Percentiles rank a stretch among this genome's conserved stretches.
Evolutionary conservation across 2,329 filamentous ascomycete species (phyloP).

Genomic region (Cercospora sp.): DNA sequence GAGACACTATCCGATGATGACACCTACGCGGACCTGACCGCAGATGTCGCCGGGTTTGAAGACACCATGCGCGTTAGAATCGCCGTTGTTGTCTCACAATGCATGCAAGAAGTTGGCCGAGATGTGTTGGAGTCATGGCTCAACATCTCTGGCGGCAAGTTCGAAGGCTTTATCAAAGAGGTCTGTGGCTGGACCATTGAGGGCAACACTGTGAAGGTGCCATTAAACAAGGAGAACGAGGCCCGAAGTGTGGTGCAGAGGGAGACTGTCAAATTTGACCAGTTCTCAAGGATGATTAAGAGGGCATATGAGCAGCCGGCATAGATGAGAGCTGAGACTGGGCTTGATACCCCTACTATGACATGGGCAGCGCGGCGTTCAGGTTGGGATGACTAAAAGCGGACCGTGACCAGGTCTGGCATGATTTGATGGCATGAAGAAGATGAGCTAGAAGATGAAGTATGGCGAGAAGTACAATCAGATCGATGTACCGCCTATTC

Average conservation of each 20-base stretch:
- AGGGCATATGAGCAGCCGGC: slow-evolving; percentile 83
- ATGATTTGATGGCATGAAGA: slow-evolving; percentile 8
- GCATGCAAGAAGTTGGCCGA: slow-evolving; percentile 69
- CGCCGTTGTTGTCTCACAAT: slow-evolving; percentile 82
- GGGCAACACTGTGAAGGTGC: slow-evolving; percentile 67
- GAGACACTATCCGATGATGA: slow-evolving; percentile 88
- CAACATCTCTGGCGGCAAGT: slow-evolving; percentile 48
- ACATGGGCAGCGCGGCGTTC: slow-evolving; percentile 23
- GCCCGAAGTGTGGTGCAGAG: slow-evolving; percentile 92
- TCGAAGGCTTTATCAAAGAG: slow-evolving; percentile 52
- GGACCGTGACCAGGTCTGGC: slow-evolving; percentile 8
- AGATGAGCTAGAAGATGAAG: background rate
- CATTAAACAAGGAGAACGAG: slow-evolving; percentile 95
- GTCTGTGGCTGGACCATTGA: slow-evolving; percentile 81
- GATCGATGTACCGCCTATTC: too few species aligned
- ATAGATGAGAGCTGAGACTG: slow-evolving; percentile 23
- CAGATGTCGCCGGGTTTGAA: slow-evolving; percentile 93
- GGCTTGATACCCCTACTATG: slow-evolving; percentile 7
- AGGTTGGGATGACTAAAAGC: slow-evolving; percentile 12
- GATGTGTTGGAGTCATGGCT: slow-evolving; percentile 52
- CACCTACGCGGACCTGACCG: slow-evolving; percentile 90
- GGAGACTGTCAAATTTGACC: slow-evolving; percentile 90
- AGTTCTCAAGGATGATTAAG: slow-evolving; percentile 76
- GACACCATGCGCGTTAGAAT: slow-evolving; percentile 89
- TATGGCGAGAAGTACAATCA: background rate